Conservation (phyloP, 2,329 filamentous ascomycete genomes). For the Aureobasidium sp. region DNA sequence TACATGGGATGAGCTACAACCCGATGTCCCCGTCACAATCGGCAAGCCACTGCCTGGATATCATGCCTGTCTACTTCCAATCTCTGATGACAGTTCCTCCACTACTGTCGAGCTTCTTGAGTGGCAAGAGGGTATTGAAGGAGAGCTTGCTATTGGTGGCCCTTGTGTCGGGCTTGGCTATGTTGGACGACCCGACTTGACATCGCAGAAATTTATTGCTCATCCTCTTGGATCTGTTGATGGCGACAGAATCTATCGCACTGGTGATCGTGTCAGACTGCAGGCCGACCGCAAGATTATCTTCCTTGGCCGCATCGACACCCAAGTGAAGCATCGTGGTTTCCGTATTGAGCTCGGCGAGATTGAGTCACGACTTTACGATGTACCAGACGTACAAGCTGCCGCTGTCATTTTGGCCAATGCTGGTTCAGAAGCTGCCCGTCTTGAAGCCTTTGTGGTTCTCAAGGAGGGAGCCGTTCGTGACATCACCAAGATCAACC, state of each 20-base stretch:
- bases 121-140: background rate
- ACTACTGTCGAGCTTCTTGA: background rate
- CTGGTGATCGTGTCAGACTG: slow-evolving; percentile 72
- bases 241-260: slow-evolving; percentile 57
- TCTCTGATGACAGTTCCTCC: background rate
- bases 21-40: background rate
- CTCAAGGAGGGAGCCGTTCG: background rate
- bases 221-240: background rate
- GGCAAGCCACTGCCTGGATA: background rate
- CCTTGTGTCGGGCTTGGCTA: background rate
- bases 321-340: slow-evolving; percentile 88
- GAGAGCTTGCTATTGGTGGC: background rate
- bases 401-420: background rate
- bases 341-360: slow-evolving; percentile 90
- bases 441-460: background rate
- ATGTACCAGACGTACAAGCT: background rate
- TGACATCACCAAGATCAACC: background rate
- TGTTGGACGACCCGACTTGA: background rate
- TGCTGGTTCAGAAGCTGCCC: background rate
- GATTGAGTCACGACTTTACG: slow-evolving; percentile 51
- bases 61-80: background rate
- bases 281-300: slow-evolving; percentile 60
- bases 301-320: slow-evolving; percentile 70
- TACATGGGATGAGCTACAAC: background rate
- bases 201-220: background rate